phyloP scores from a whole-genome alignment of 2,329 filamentous ascomycete genomes.

The Ambrosiella xylebori region DNA sequence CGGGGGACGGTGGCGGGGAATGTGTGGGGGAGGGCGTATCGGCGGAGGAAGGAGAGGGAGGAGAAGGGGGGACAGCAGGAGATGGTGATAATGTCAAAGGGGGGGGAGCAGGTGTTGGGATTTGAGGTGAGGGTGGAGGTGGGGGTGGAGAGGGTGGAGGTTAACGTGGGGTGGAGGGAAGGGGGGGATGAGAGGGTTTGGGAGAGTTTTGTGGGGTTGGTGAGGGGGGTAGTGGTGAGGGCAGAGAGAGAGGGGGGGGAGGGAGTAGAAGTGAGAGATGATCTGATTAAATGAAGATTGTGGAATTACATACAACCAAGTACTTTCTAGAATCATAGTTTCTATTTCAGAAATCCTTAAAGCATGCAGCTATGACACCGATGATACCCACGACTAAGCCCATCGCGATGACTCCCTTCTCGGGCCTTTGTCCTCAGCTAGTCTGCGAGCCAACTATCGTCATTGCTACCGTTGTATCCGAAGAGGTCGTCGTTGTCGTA shows the following conservation, averaged over 20 bases:
- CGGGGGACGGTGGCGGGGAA: conserved; percentile 48
- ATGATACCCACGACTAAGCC: no score
- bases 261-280: not conserved
- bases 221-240: conserved; percentile 30
- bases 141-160: not conserved
- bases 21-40: conserved; percentile 40
- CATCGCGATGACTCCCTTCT: no score
- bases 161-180: conserved; percentile 42
- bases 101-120: conserved; percentile 6
- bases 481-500: no score
- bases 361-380: no score
- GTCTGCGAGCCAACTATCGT: no score
- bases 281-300: not conserved
- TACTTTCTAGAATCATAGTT: no score
- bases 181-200: conserved; percentile 59
- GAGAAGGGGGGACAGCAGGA: conserved; percentile 15
- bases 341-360: no score
- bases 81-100: conserved; percentile 6
- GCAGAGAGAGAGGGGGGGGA: not conserved
- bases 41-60: conserved; percentile 32
- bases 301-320: no score
- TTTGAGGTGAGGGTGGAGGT: conserved; percentile 10
- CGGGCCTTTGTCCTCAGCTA: no score
- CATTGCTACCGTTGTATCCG: no score
- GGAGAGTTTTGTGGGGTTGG: conserved; percentile 73